These are phyloP conservation scores for Hymenoscyphus repandus DNA, from an alignment of 2,329 filamentous ascomycete genomes.

Conservation along the genomic window DNA sequence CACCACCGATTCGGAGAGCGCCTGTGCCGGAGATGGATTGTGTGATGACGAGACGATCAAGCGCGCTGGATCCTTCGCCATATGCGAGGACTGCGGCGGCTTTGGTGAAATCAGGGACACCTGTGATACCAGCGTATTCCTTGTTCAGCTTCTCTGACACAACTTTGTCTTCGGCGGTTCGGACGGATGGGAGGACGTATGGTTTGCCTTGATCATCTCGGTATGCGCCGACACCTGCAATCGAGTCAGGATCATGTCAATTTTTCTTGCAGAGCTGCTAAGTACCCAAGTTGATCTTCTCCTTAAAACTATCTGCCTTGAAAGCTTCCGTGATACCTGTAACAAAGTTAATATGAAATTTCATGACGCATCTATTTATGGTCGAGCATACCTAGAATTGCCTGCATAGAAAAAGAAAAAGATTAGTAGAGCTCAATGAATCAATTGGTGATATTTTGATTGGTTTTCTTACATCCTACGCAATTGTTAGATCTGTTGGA, in stretches of 20 bases:
- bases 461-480: constrained; percentile 33
- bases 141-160: constrained; percentile 78
- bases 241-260: constrained; percentile 16
- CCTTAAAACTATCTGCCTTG: constrained; percentile 88
- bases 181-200: constrained; percentile 92
- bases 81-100: constrained; percentile 89
- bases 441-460: no score
- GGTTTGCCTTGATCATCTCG: constrained; percentile 97
- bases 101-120: constrained; percentile 88
- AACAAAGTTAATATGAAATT: constrained; percentile 26
- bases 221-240: constrained; percentile 86
- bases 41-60: constrained; percentile 81
- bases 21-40: constrained; percentile 98
- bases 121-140: constrained; percentile 97
- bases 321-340: constrained; percentile 93
- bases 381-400: constrained; percentile 63
- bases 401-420: constrained; percentile 41
- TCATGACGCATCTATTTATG: constrained; percentile 18
- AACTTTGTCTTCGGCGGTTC: constrained; percentile 81
- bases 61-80: constrained; percentile 69
- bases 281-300: constrained; percentile 97
- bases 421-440: constrained; percentile 25
- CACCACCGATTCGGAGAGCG: constrained; percentile 88
- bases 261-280: constrained; percentile 3
- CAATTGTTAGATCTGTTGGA: constrained; percentile 16